These are phyloP conservation scores for Backusella psychrophila DNA, from an alignment of 192 early-diverging fungal genomes.

Conservation along the genomic window DNA sequence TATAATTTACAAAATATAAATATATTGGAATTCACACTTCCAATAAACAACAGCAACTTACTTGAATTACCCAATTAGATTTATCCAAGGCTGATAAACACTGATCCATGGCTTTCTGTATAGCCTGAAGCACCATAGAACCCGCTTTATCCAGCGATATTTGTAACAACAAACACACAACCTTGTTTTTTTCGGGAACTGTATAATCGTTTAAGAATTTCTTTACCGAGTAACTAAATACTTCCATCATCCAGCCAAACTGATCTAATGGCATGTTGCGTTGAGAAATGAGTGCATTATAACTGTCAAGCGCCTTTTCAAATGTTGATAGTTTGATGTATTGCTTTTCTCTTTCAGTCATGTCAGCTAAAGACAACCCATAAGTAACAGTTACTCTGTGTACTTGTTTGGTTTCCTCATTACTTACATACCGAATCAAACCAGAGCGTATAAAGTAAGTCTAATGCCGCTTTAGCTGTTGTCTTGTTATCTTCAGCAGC, in stretches of 20 bases:
- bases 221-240: slow-evolving; percentile 1
- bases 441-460: background rate
- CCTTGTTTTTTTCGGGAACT: background rate
- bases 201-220: background rate
- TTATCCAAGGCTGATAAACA: background rate
- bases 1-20: background rate
- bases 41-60: background rate
- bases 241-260: slow-evolving; percentile 12
- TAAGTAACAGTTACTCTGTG: background rate
- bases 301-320: background rate
- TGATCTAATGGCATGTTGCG: background rate
- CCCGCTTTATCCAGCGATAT: slow-evolving; percentile 1
- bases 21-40: background rate
- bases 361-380: background rate
- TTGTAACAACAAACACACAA: background rate
- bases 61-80: background rate
- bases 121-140: background rate
- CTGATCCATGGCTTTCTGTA: background rate
- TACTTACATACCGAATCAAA: background rate
- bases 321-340: background rate
- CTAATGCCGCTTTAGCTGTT: slow-evolving; percentile 2
- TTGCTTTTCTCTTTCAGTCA: background rate
- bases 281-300: background rate
- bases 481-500: slow-evolving; percentile 2
- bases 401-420: background rate